phyloP scores from a whole-genome alignment of 192 early-diverging fungal species.

The Entrophospora sp. region DNA sequence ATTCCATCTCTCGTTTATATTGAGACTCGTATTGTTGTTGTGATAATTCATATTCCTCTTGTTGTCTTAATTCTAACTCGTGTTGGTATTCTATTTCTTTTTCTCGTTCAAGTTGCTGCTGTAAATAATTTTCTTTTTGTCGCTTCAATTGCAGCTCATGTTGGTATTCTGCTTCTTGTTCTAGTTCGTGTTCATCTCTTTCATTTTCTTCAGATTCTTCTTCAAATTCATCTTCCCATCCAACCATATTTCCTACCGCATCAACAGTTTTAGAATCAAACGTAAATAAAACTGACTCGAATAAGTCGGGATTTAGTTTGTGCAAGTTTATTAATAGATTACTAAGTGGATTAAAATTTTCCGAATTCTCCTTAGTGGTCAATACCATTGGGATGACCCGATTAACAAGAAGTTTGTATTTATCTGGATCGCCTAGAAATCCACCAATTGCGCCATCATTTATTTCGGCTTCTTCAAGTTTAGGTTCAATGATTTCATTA shows the following conservation, averaged over 20 bases:
- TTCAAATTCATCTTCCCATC: constrained; percentile 19
- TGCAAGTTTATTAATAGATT: constrained; percentile 8
- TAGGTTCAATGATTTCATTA: constrained; percentile 13
- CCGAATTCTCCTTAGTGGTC: not conserved
- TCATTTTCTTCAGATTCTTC: constrained; percentile 7
- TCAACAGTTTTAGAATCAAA: constrained; percentile 12
- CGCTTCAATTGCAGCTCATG: not conserved
- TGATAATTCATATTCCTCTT: not conserved
- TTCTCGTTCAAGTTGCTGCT: not conserved
- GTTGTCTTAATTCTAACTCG: not conserved
- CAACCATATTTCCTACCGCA: constrained; percentile 11
- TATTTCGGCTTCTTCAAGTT: not conserved
- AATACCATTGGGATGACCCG: constrained; percentile 2
- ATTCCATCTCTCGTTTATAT: not conserved
- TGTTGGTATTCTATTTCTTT: not conserved
- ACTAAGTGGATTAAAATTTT: constrained; percentile 9
- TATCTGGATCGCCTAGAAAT: constrained; percentile 1
- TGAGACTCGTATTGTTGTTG: not conserved
- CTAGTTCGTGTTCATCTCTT: not conserved
- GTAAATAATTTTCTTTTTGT: no score
- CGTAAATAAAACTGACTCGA: constrained; percentile 10
- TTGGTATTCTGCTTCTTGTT: not conserved
- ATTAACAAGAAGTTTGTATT: not conserved
- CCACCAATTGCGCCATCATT: not conserved
- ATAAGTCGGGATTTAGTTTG: constrained; percentile 10